Percentiles rank a stretch among this genome's conserved stretches.
These are phyloP conservation scores for Elsinoe perseae DNA, from an alignment of 2,329 filamentous ascomycete genomes.

Conservation along the genomic window DNA sequence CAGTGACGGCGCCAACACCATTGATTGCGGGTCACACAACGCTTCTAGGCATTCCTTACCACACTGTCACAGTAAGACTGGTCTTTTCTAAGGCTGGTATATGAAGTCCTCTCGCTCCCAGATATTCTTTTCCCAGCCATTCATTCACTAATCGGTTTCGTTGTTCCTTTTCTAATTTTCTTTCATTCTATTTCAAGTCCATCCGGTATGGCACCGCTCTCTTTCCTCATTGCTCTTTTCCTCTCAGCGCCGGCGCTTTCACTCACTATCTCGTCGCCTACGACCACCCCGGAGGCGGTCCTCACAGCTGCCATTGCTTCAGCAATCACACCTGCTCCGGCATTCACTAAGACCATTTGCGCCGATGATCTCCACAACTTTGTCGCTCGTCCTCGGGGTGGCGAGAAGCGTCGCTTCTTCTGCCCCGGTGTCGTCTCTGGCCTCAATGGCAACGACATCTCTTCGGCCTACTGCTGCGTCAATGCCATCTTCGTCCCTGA, in stretches of 20 bases:
- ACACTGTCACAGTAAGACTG: not conserved
- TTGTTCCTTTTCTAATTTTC: slow-evolving; percentile 10
- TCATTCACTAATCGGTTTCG: slow-evolving; percentile 13
- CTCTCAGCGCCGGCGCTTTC: slow-evolving; percentile 11
- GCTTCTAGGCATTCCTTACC: not conserved
- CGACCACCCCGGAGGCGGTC: not conserved
- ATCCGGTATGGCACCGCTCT: slow-evolving; percentile 11
- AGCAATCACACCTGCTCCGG: slow-evolving; percentile 3
- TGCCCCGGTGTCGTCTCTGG: slow-evolving; percentile 9
- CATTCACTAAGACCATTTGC: slow-evolving; percentile 5
- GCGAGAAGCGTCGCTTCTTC: slow-evolving; percentile 6
- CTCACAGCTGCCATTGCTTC: slow-evolving; percentile 1
- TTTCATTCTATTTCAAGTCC: slow-evolving; percentile 9
- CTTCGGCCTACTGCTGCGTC: slow-evolving; percentile 8
- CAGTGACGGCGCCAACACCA: not conserved
- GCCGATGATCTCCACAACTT: slow-evolving; percentile 4
- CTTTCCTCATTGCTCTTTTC: slow-evolving; percentile 9
- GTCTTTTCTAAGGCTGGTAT: not conserved
- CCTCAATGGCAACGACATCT: slow-evolving; percentile 5
- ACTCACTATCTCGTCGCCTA: not conserved
- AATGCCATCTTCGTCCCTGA: slow-evolving; percentile 10
- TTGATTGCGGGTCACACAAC: not conserved
- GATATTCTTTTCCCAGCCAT: not conserved
- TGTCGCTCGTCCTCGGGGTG: not conserved
- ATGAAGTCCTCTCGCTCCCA: not conserved